Base-by-base conservation (phyloP, 805 yeast species). In the Cyberlindnera subsufficiens region DNA sequence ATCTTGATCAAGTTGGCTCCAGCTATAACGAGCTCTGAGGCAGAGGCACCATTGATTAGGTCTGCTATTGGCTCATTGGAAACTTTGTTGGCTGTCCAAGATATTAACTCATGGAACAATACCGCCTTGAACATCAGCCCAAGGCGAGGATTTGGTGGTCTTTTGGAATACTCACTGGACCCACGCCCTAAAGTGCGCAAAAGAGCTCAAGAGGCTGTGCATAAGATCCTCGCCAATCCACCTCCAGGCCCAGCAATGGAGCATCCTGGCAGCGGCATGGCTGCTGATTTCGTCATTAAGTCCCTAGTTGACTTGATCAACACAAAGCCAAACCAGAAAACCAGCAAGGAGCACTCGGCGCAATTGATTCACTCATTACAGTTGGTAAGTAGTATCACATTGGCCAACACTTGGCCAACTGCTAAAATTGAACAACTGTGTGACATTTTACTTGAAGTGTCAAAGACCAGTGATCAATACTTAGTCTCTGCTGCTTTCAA, bases 161-260 rank as follows among this genome's bases (percentile, higher is more conserved):
- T 90, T 45, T 65, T 90, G 45, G 88, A 86, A 60, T 71, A 88
- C 47, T 78, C 91, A 0, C 66, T 86, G 35, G 97, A 93, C 63
- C 83, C 85, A 37, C 78, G 98, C 59, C 99, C 99, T 31, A 93
- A 93, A 56, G 95, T 93, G 11, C 79, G 99, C 62, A 87, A 85
- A 75, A 82, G 97, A 69, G 96, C 98, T 1, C 84, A 82, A 55
- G 99, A 93, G 44, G 86, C 97, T 2, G 73, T 93, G n/a, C 66
- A 72, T 38, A 73, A 69, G 3, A 68, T 93, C 27, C 67, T 93
- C 46, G 51, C 66, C 3, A 74, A 74, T 47, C 79, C 81, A 9
- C 95, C 96, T 10, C 72, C 84, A 0, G 85, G 89, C 10, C 91
- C 95, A 8, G 72, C 81, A 13, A 73, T 81, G 5, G 82, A 78